Evolutionary conservation across 2,329 filamentous ascomycete genomes (phyloP), one percentile per base, ranked within the genome.

Genomic region (Ambrosiella cleistominuta): DNA sequence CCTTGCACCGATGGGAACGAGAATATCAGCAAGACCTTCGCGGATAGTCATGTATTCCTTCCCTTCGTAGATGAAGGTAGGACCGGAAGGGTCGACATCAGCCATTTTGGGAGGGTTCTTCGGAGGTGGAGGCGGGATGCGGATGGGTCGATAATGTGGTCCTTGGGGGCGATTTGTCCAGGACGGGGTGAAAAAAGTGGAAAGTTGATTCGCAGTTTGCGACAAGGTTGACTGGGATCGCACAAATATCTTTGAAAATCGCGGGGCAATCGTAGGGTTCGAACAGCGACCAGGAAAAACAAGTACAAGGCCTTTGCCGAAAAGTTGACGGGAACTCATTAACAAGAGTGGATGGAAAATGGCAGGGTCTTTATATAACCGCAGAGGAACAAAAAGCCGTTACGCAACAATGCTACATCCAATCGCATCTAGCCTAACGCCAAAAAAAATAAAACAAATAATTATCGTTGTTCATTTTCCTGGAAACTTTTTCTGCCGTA

Each of bases 11-110:
- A 73, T 71, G 7, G 75, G 78, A 15, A 78, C 75, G 49, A 80
- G 67, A 50, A 82, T 81, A 38, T 73, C 74, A n/a, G 75, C 79
- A 53, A 76, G 74, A 0, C 79, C 79, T 63, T 82, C 79, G 61
- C 70, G 74, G 3, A 81, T 69, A 12, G 75, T 74, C 17, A 70
- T 72, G 63, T 75, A 80, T 37, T 73, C 70, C 64, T 75, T 71
- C 42, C 74, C 77, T 60, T 75, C 70, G 55, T 60, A 61, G 12
- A 54, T 49, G 38, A 54, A 60, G 39, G 45, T 60, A 4, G 56
- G 59, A 19, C 52, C 59, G 47, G 57, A 51, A 15, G 59, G 59
- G 36, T 57, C 49, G 36, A 56, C 45, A 1, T 56, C 54, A 17
- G 52, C 40, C 59, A 60, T 60, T 12, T 44, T 42, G 39, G 42